Conservation (phyloP, 495 filamentous ascomycete genomes). For the Trichoderma reesei region DNA sequence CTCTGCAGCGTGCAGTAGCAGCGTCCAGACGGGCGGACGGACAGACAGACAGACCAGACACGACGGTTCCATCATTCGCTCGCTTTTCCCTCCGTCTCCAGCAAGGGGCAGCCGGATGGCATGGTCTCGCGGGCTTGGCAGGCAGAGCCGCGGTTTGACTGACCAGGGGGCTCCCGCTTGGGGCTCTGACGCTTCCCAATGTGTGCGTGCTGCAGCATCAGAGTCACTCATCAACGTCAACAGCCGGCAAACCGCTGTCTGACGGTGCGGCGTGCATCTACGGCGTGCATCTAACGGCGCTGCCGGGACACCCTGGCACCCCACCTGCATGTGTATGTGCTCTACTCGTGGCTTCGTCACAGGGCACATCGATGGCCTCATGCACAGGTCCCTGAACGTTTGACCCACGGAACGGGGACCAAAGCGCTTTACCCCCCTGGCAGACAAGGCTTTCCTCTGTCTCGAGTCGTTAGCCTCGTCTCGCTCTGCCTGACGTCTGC, state of each 20-base stretch:
- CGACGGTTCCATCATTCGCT: no score
- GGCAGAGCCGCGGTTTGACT: no score
- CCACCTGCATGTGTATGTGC: neutral
- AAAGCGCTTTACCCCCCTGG: neutral
- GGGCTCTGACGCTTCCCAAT: neutral
- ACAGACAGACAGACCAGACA: no score
- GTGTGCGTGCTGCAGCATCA: neutral
- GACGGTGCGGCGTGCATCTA: neutral
- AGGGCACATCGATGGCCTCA: neutral
- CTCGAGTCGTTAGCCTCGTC: slow-evolving; percentile 2
- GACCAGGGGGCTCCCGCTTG: no score
- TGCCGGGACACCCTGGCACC: neutral
- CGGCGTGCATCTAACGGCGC: neutral
- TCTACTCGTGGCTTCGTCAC: neutral
- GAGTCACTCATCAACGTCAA: neutral
- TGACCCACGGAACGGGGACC: slow-evolving; percentile 2
- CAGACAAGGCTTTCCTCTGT: slow-evolving; percentile 2
- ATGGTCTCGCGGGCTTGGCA: no score
- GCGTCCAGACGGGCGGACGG: neutral
- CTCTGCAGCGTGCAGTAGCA: neutral
- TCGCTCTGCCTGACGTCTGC: neutral
- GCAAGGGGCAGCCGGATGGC: no score
- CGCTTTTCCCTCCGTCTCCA: no score
- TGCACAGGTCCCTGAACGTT: neutral
- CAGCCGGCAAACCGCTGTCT: neutral